These are phyloP conservation scores for Polyplosphaeria fusca DNA, from an alignment of 495 filamentous ascomycete genomes.

Conservation along the genomic window DNA sequence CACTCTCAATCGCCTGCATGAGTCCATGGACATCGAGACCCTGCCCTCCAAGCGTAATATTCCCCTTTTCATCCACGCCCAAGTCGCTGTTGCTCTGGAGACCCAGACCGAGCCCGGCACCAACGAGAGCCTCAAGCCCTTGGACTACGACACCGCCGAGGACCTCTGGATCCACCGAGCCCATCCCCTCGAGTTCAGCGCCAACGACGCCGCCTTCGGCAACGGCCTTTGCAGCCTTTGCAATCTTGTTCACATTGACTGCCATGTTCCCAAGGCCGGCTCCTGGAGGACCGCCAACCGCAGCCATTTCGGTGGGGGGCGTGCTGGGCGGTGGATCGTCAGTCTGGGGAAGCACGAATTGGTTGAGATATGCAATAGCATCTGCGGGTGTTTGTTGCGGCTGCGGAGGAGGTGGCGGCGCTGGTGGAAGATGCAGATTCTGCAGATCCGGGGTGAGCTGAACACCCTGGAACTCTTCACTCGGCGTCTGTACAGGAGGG, in stretches of 20 bases:
- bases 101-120: slow-evolving; percentile 14
- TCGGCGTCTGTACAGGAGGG: neutral
- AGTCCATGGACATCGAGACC: slow-evolving; percentile 10
- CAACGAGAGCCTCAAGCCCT: slow-evolving; percentile 30
- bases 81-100: neutral
- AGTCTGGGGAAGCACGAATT: slow-evolving; percentile 55
- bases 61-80: slow-evolving; percentile 3
- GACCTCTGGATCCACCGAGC: slow-evolving; percentile 25
- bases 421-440: slow-evolving; percentile 20
- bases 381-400: slow-evolving; percentile 37
- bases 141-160: slow-evolving; percentile 28
- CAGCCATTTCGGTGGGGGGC: slow-evolving; percentile 15
- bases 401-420: slow-evolving; percentile 44
- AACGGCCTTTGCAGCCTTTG: slow-evolving; percentile 27
- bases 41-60: slow-evolving; percentile 1
- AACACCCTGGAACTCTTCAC: neutral
- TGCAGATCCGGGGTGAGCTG: neutral
- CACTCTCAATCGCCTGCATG: slow-evolving; percentile 8
- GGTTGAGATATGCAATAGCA: slow-evolving; percentile 64
- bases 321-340: slow-evolving; percentile 11
- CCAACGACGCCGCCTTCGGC: slow-evolving; percentile 18
- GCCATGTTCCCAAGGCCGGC: slow-evolving; percentile 12
- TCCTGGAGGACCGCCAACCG: slow-evolving; percentile 25
- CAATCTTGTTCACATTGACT: slow-evolving; percentile 24
- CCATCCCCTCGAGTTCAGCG: slow-evolving; percentile 27